Percentiles rank a stretch among this genome's conserved stretches.
These are phyloP conservation scores for Diaporthe ilicicola DNA, from an alignment of 2,329 filamentous ascomycete species.

Conservation along the genomic window DNA sequence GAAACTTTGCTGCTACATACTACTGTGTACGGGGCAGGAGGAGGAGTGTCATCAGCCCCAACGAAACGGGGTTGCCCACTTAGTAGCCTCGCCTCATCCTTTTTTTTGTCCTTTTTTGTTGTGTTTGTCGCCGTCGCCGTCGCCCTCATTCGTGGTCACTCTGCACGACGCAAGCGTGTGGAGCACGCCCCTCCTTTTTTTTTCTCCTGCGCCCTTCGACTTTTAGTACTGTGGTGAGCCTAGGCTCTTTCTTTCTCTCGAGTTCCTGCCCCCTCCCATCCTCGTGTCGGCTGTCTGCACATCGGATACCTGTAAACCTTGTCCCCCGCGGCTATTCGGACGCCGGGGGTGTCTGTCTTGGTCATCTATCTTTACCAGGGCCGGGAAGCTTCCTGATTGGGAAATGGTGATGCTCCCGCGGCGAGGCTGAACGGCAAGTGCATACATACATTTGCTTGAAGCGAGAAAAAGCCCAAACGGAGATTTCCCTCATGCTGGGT, in stretches of 20 bases:
- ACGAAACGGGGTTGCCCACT: constrained; percentile 2
- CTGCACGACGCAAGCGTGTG: constrained; percentile 9
- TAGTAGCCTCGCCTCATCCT: constrained; percentile 24
- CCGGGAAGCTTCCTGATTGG: neutral
- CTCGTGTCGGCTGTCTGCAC: neutral
- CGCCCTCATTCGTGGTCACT: neutral
- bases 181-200: neutral
- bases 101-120: neutral
- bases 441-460: neutral
- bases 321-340: neutral
- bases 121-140: too few species aligned
- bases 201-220: neutral
- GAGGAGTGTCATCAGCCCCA: constrained; percentile 13
- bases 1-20: constrained; percentile 11
- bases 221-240: neutral
- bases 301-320: constrained; percentile 5
- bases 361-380: neutral
- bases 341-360: constrained; percentile 7
- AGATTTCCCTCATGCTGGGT: constrained; percentile 6
- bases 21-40: constrained; percentile 15
- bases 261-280: neutral
- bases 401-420: neutral
- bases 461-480: neutral
- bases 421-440: constrained; percentile 11
- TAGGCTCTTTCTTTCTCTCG: neutral